Base-by-base conservation (phyloP, 208 protist species). In the Polymyxa betae region DNA sequence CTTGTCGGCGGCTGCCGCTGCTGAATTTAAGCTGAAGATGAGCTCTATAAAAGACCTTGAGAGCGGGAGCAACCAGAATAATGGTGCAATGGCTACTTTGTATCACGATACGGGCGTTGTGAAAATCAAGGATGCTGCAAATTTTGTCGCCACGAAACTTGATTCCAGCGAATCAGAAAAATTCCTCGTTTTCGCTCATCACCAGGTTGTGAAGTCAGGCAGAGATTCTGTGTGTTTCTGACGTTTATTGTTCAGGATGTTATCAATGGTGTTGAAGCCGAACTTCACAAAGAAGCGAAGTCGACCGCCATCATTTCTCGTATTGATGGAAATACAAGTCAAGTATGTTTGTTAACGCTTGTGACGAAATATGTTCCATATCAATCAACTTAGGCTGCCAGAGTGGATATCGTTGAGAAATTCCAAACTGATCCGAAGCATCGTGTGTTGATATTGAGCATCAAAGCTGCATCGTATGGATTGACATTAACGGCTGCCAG, bases 181-280 rank as follows among this genome's bases (percentile, higher is more conserved):
- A 91, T 93, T 92, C 20, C 90, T 93, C 5, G 72, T 93, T n/a
- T 93, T 93, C 64, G 92, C 92, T 32, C 92, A 93, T 45, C 92
- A 93, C 78, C 0, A 45, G 40, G 38, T 68, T 38, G 88, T 93
- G 40, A 40, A 60, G 49, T 24, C 24, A 5, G 24, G n/a, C n/a
- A n/a, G n/a, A n/a, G n/a, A n/a, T n/a, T n/a, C n/a, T n/a, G n/a
- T n/a, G n/a, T 93, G 32, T 29, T 38, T 16, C 0, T 10, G 90
- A 0, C 40, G 10, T 44, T 49, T 1, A 24, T 32, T 20, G 77
- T 88, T 49, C 24, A 88, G 38, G 38, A 88, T 49, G 77, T 49
- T 88, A 5, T 49, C 12, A 20, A 46, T 43, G 77, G 77, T 5
- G 20, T 49, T 24, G 41, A 43, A 43, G 20, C 77, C 5, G 12